These are phyloP conservation scores for Oemleria cerasiformis DNA, from an alignment of 306 rosid species.

Conservation along the genomic window DNA sequence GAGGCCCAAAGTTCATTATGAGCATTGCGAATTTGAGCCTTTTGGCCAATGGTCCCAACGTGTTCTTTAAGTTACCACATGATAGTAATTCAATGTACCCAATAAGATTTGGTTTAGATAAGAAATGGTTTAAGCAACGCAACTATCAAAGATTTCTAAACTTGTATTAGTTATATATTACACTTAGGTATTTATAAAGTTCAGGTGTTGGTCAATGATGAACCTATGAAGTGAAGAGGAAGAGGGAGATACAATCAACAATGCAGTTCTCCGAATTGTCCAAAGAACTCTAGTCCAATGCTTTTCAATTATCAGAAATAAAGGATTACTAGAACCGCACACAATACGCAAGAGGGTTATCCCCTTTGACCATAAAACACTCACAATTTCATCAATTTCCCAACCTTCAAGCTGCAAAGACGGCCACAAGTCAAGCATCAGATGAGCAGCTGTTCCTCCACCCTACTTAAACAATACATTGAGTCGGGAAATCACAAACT, in stretches of 20 bases:
- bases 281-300: neutral
- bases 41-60: neutral
- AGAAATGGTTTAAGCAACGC: neutral
- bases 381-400: slow-evolving; percentile 89
- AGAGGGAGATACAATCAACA: neutral
- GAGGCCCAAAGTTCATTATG: too few species aligned
- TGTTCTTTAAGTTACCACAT: slow-evolving; percentile 3
- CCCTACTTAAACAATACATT: slow-evolving; percentile 46
- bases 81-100: neutral
- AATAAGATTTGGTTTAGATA: neutral
- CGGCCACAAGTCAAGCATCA: slow-evolving; percentile 93
- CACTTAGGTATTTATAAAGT: neutral
- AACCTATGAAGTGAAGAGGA: neutral
- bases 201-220: neutral
- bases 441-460: slow-evolving; percentile 88
- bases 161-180: neutral
- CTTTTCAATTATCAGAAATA: neutral
- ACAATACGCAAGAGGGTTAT: neutral
- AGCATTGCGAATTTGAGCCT: neutral
- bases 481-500: slow-evolving; percentile 13
- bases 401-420: slow-evolving; percentile 90
- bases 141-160: neutral
- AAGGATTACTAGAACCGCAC: neutral
- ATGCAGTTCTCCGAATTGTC: slow-evolving; percentile 1
- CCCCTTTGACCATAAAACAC: slow-evolving; percentile 14